A percentile compares a stretch with the other conserved stretches of the same genome.
phyloP scores from a whole-genome alignment of 176 grass and related monocot genomes.

The Thinopyrum elongatum region DNA sequence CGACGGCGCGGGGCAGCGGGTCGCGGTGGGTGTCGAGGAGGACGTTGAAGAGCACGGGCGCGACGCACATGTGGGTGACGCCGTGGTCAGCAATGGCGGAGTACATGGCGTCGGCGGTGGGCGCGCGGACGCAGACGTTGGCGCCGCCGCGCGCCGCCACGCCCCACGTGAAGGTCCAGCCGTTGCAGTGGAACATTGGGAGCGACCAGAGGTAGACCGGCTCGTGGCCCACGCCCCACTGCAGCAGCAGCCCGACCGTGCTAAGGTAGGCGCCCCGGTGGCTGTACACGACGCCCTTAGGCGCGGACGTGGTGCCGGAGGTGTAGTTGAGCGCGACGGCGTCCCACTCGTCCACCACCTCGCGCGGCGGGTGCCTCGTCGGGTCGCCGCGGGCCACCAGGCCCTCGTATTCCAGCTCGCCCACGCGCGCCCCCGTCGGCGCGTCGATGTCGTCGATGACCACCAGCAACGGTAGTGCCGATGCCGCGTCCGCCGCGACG shows the following conservation, averaged over 20 bases:
- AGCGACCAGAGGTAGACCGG: slow-evolving; percentile 71
- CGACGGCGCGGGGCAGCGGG: not conserved
- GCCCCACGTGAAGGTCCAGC: slow-evolving; percentile 80
- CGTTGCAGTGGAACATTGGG: slow-evolving; percentile 81
- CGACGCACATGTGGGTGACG: slow-evolving; percentile 77
- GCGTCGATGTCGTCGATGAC: slow-evolving; percentile 42
- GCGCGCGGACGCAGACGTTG: slow-evolving; percentile 53
- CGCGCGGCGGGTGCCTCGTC: slow-evolving; percentile 11
- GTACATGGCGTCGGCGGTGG: slow-evolving; percentile 45
- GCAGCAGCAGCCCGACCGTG: slow-evolving; percentile 51
- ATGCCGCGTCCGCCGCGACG: not conserved
- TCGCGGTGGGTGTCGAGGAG: slow-evolving; percentile 26
- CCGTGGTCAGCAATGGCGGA: slow-evolving; percentile 33
- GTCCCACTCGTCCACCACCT: slow-evolving; percentile 61
- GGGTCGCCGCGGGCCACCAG: slow-evolving; percentile 40
- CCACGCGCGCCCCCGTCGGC: not conserved
- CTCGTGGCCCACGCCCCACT: slow-evolving; percentile 54
- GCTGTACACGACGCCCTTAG: slow-evolving; percentile 76
- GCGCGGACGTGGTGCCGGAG: slow-evolving; percentile 67
- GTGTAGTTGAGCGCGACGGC: slow-evolving; percentile 70
- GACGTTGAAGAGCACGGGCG: slow-evolving; percentile 54
- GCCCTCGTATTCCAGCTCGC: slow-evolving; percentile 48
- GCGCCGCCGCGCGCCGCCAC: slow-evolving; percentile 57
- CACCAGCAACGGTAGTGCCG: slow-evolving; percentile 31
- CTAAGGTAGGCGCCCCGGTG: slow-evolving; percentile 67